Conservation (phyloP, 1,284 basidiomycete genomes). For the Acaromyces ingoldii region DNA sequence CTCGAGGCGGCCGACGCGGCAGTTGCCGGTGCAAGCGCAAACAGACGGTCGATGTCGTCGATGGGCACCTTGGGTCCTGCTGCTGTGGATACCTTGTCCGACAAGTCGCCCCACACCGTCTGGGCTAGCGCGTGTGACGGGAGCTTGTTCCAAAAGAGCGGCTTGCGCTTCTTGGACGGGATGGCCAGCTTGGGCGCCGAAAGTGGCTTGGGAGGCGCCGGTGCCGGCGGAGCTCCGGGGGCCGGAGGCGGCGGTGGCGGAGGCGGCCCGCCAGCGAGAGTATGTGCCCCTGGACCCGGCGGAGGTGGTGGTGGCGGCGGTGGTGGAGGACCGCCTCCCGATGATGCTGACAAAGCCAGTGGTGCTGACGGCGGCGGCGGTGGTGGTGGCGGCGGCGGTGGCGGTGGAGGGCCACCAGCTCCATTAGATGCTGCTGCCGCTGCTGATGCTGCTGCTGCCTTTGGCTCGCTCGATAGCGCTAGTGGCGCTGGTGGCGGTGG, state of each 20-base stretch:
- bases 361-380: not conserved
- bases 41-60: conserved; percentile 67
- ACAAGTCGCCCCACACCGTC: conserved; percentile 69
- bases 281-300: conserved; percentile 2
- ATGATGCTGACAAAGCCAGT: not conserved
- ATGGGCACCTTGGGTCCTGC: conserved; percentile 58
- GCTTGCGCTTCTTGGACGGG: conserved; percentile 61
- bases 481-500: conserved; percentile 31
- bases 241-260: conserved; percentile 14
- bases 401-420: conserved; percentile 14
- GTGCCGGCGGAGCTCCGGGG: conserved; percentile 4
- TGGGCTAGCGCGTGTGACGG: conserved; percentile 54
- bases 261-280: not conserved
- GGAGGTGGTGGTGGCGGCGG: conserved; percentile 19
- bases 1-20: conserved; percentile 11
- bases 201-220: conserved; percentile 53
- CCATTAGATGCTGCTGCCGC: not conserved
- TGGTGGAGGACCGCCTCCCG: conserved; percentile 3
- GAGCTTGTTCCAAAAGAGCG: conserved; percentile 86
- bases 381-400: conserved; percentile 12
- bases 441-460: not conserved
- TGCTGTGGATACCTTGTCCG: no score
- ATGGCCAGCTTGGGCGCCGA: not conserved
- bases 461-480: conserved; percentile 6
- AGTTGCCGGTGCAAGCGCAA: conserved; percentile 59